phyloP scores from a whole-genome alignment of 805 yeast species.

The Ogataea trehalophila region DNA sequence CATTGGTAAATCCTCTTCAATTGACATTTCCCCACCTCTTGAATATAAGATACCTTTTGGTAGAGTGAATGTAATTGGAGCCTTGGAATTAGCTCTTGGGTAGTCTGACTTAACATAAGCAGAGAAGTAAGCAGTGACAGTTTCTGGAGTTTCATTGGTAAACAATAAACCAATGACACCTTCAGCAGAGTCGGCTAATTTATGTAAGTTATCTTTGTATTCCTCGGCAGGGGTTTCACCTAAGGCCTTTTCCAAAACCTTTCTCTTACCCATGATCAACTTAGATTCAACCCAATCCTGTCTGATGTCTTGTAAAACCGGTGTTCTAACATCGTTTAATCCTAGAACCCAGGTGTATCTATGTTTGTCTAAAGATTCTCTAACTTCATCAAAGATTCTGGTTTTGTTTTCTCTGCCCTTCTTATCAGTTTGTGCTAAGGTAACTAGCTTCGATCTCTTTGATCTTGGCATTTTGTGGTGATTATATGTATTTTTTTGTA shows the following conservation, averaged over 20 bases:
- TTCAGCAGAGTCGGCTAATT: constrained; percentile 54
- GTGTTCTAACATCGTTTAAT: constrained; percentile 91
- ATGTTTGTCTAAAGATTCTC: constrained; percentile 72
- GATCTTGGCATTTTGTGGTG: constrained; percentile 80
- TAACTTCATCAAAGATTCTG: constrained; percentile 84
- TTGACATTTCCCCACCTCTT: constrained; percentile 88
- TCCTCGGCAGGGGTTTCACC: constrained; percentile 88
- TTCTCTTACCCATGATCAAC: constrained; percentile 84
- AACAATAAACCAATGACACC: constrained; percentile 88
- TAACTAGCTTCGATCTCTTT: constrained; percentile 91
- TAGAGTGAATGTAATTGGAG: constrained; percentile 78
- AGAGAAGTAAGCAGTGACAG: constrained; percentile 84
- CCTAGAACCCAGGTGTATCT: constrained; percentile 80
- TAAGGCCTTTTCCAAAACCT: constrained; percentile 87
- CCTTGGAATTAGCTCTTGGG: constrained; percentile 81
- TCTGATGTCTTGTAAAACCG: constrained; percentile 90
- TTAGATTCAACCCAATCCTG: constrained; percentile 90
- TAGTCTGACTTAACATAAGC: constrained; percentile 76
- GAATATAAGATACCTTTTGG: constrained; percentile 92
- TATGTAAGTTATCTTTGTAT: constrained; percentile 76
- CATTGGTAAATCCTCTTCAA: constrained; percentile 94
- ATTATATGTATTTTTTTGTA: not conserved
- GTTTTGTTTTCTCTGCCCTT: constrained; percentile 92
- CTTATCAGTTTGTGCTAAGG: constrained; percentile 93
- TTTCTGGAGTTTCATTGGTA: constrained; percentile 83